A percentile compares a stretch with the other conserved stretches of the same genome.
phyloP scores from a whole-genome alignment of 805 yeast species.

The Barnettozyma salicaria region DNA sequence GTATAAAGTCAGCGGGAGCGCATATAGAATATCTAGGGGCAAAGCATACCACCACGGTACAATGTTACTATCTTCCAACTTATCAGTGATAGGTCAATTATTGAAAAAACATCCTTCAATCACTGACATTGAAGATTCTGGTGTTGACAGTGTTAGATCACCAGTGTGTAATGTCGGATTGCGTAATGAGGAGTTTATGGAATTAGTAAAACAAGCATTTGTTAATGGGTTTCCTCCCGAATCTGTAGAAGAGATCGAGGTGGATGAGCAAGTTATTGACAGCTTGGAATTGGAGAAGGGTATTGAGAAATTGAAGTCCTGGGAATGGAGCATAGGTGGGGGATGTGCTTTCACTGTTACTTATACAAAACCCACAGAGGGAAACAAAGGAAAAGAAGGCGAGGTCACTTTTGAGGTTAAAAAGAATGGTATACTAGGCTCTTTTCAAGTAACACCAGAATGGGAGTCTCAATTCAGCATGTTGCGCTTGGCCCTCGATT shows the following conservation, averaged over 20 bases:
- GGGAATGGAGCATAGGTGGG: conserved; percentile 73
- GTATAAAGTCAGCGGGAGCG: conserved; percentile 84
- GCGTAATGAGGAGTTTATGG: conserved; percentile 39
- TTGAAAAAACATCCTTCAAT: conserved; percentile 35
- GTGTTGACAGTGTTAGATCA: conserved; percentile 75
- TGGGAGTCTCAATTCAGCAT: conserved; percentile 31
- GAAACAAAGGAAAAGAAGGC: background rate
- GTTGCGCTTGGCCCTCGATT: conserved; percentile 26
- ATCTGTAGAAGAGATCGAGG: conserved; percentile 23
- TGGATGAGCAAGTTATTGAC: conserved; percentile 16
- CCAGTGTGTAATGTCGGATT: conserved; percentile 65
- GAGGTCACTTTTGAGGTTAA: conserved; percentile 40
- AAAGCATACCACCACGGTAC: conserved; percentile 95
- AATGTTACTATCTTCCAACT: conserved; percentile 67
- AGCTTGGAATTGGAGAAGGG: conserved; percentile 30
- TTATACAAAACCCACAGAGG: background rate
- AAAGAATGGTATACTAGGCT: conserved; percentile 35
- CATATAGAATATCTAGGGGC: conserved; percentile 78
- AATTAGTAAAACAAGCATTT: conserved; percentile 26
- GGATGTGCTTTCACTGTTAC: conserved; percentile 69
- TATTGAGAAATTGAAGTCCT: conserved; percentile 41
- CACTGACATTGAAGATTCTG: conserved; percentile 30
- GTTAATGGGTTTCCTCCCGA: conserved; percentile 23
- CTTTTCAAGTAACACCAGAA: conserved; percentile 20
- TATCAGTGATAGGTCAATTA: conserved; percentile 53